Evolutionary conservation across 768 basidiomycete species (phyloP).

Genomic region (Russula earlei): DNA sequence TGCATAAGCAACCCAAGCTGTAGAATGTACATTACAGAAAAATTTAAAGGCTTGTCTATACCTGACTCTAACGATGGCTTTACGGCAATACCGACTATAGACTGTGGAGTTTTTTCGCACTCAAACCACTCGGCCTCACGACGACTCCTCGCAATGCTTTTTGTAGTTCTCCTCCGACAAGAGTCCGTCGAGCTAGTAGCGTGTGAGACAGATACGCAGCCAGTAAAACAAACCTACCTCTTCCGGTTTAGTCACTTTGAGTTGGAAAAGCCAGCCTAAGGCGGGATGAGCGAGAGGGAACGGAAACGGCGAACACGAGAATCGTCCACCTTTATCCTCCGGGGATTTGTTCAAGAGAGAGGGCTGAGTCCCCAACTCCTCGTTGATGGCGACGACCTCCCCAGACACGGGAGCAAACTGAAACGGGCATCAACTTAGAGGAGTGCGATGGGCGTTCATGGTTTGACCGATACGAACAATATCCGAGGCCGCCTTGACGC

Average conservation of each 20-base stretch:
- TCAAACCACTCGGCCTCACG: constrained; percentile 20
- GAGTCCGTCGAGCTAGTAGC: constrained; percentile 52
- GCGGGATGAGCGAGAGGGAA: background rate
- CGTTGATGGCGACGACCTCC: constrained; percentile 70
- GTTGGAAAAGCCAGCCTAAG: constrained; percentile 93
- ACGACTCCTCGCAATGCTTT: constrained; percentile 44
- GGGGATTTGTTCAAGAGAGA: constrained; percentile 83
- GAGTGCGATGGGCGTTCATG: no score
- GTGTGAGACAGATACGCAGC: background rate
- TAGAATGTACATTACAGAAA: constrained; percentile 11
- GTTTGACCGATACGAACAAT: constrained; percentile 46
- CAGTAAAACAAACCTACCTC: constrained; percentile 44
- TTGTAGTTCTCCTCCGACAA: constrained; percentile 73
- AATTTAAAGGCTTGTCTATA: constrained; percentile 13
- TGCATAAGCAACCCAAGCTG: background rate
- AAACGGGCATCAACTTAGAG: constrained; percentile 8
- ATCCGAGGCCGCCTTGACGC: constrained; percentile 93
- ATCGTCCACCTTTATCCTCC: constrained; percentile 61
- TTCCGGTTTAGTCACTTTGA: constrained; percentile 63
- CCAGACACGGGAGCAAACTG: constrained; percentile 94
- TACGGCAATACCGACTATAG: background rate
- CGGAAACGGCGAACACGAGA: background rate
- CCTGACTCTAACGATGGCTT: background rate
- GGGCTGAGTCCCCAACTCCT: constrained; percentile 53
- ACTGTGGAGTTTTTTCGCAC: background rate